Evolutionary conservation across 805 yeast species (phyloP), one percentile per base, ranked within the genome.

Genomic region (Yamadazyma ubonensis): DNA sequence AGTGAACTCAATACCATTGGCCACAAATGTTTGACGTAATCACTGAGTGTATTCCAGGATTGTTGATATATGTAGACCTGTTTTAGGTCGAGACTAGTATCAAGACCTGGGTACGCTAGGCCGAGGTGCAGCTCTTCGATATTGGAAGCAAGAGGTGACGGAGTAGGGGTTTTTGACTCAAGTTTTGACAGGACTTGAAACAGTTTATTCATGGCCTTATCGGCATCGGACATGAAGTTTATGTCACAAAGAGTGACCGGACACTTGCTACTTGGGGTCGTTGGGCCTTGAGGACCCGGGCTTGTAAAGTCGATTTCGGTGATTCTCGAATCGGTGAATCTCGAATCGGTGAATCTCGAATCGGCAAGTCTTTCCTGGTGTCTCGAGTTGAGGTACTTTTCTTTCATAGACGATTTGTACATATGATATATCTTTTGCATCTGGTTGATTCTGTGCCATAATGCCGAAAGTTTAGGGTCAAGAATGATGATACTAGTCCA

Each of bases 191-290:
- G 26, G 9, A 23, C 8, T 6, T 23, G 26, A 4, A 23, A 23
- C 26, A 23, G 26, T 23, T 23, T 23, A 23, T 12, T 17, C n/a
- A 12, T 8, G 23, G 14, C 23, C 19, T 30, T 30, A 8, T 30
- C 33, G 8, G 35, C 25, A 19, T 63, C 67, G 15, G 52, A 53
- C 67, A 65, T 57, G 29, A 61, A 52, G 42, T 63, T 61, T 44
- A 67, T 57, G 45, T 65, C 71, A 40, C 67, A 65, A 36, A 62
- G 70, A 25, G 67, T 57, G 2, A 68, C 73, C 1, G 73, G 73
- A 38, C 73, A 68, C 38, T 51, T 54, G 12, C 9, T 16, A 14
- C 21, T 12, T 4, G 21, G 10, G 3, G 31, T 19, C 16, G n/a
- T 14, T 5, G 31, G 14, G 14, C 31, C 38, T 11, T 12, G 14